Evolutionary conservation across 2,329 filamentous ascomycete genomes (phyloP), one percentile per base, ranked within the genome.

Genomic region (Amphichorda felina): DNA sequence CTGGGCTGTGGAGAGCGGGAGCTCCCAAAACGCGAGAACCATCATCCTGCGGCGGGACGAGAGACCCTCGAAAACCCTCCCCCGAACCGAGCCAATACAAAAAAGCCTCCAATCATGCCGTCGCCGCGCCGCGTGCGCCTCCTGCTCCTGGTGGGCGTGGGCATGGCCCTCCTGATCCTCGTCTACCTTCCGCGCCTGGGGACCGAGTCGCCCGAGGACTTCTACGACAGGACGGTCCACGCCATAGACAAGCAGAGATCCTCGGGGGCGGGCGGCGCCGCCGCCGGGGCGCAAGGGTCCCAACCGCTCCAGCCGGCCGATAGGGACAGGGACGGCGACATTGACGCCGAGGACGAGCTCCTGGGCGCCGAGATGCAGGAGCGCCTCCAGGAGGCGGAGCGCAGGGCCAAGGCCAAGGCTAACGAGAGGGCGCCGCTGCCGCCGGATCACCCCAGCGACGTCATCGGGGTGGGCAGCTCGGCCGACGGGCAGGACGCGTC

Each of bases 71-170:
- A n/a, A n/a, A n/a, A n/a, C n/a, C n/a, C n/a, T n/a, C n/a, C n/a
- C n/a, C n/a, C n/a, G n/a, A n/a, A n/a, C n/a, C n/a, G n/a, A n/a
- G n/a, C n/a, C n/a, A n/a, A n/a, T n/a, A n/a, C n/a, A n/a, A n/a
- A n/a, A n/a, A n/a, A n/a, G n/a, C n/a, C 19, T 4, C 18, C 35
- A 41, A 50, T 39, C 39, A 86, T 86, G 81, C 73, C 76, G 48
- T 81, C 80, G 15, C 66, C 71, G 47, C 77, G 85, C 44, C 78
- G 84, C 47, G 51, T 85, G 48, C 78, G 79, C 51, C 62, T 81
- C 46, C 61, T 86, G 38, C 62, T 74, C 43, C 63, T 88, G 48
- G 64, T 79, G 38, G 65, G 78, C 38, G 46, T 87, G 45, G 65
- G 77, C 44, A 64, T 72, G 40, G 58, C 89, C 40, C 59, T 89